Evolutionary conservation across 2,329 filamentous ascomycete genomes (phyloP).

Genomic region (Neofusicoccum sp.): DNA sequence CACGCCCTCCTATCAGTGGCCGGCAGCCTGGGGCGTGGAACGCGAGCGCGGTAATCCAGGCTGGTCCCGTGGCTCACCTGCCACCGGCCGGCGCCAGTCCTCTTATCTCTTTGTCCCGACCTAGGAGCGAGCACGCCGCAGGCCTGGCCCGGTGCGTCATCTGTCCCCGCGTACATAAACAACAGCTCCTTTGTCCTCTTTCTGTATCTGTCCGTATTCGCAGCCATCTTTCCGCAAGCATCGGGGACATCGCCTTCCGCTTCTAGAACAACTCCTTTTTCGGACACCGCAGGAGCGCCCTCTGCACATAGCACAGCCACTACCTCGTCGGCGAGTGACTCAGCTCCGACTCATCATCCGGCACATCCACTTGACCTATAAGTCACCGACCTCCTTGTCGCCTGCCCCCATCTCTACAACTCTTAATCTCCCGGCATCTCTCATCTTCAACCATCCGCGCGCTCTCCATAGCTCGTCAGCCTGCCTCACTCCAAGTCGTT

Average conservation of each 20-base stretch:
- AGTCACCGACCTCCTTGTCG: constrained; percentile 8
- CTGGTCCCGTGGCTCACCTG: constrained; percentile 21
- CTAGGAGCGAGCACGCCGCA: background rate
- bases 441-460: constrained; percentile 24
- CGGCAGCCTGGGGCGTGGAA: constrained; percentile 9
- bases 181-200: constrained; percentile 19
- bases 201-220: background rate
- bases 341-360: constrained; percentile 22
- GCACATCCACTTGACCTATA: constrained; percentile 21
- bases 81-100: constrained; percentile 9
- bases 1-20: constrained; percentile 20
- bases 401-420: constrained; percentile 8
- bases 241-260: background rate
- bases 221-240: constrained; percentile 7
- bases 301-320: constrained; percentile 20
- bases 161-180: constrained; percentile 18
- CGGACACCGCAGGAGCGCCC: constrained; percentile 19
- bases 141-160: constrained; percentile 14
- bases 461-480: constrained; percentile 16
- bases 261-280: constrained; percentile 13
- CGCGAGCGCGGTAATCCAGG: background rate
- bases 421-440: constrained; percentile 1
- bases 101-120: constrained; percentile 22
- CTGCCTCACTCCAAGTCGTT: constrained; percentile 24
- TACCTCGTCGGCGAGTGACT: constrained; percentile 19